phyloP scores from a whole-genome alignment of 163 green algal species.

The Coccomyxa subellipsoidea region DNA sequence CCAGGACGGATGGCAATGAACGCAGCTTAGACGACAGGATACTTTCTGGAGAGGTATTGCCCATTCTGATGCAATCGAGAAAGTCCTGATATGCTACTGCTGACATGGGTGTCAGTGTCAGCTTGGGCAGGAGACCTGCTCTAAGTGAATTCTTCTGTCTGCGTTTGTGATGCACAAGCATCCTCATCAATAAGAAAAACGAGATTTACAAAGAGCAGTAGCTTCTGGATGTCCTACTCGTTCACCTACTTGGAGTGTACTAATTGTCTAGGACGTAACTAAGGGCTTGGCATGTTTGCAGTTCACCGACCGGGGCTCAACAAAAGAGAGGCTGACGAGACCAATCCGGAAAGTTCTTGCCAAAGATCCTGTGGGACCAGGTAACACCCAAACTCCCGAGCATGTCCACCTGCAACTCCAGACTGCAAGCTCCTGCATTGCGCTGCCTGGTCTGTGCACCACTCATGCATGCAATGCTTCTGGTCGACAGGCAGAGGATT shows the following conservation, averaged over 20 bases:
- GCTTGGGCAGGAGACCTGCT: no score
- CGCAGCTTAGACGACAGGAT: conserved; percentile 70
- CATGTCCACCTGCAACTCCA: no score
- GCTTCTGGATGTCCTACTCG: not conserved
- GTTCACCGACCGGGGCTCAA: conserved; percentile 68
- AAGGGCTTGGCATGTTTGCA: conserved; percentile 28
- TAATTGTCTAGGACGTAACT: not conserved
- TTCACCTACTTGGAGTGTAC: not conserved
- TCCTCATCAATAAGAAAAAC: no score
- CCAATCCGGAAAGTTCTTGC: conserved; percentile 69
- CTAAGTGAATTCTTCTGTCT: no score
- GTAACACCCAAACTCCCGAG: conserved; percentile 14
- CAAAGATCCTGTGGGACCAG: conserved; percentile 58
- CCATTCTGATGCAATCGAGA: not conserved
- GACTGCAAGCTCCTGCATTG: not conserved
- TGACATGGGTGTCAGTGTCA: not conserved
- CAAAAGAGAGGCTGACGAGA: conserved; percentile 69
- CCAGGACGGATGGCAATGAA: not conserved
- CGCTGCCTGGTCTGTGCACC: not conserved
- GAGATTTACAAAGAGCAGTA: no score
- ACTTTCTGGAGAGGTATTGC: conserved; percentile 38
- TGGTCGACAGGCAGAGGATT: not conserved
- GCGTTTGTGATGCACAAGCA: no score
- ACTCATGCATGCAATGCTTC: not conserved
- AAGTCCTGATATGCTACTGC: not conserved